Evolutionary conservation across 192 early-diverging fungal genomes (phyloP).

Genomic region (Diversispora epigaea): DNA sequence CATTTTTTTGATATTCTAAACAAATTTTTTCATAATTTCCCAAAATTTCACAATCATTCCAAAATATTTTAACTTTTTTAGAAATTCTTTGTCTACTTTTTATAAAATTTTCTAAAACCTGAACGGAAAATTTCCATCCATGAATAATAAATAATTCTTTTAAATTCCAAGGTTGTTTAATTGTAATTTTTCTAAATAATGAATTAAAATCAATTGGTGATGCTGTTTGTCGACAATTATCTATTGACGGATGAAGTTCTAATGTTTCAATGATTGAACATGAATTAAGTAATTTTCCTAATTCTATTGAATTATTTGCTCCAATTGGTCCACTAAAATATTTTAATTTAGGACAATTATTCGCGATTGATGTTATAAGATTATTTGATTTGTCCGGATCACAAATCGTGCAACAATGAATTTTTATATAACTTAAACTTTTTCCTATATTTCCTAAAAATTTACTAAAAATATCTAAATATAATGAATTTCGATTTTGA

Average conservation of each 20-base stretch:
- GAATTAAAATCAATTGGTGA: neutral
- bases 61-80: neutral
- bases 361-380: neutral
- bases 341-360: neutral
- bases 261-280: neutral
- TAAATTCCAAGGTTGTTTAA: neutral
- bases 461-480: neutral
- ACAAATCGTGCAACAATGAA: neutral
- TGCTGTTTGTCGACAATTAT: neutral
- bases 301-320: neutral
- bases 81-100: conserved; percentile 1
- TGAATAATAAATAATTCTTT: neutral
- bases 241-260: neutral
- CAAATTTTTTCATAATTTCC: neutral
- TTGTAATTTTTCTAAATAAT: neutral
- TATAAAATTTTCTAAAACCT: neutral
- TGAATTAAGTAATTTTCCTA: neutral
- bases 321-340: neutral
- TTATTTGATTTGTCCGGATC: neutral
- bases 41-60: neutral
- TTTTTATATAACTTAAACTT: neutral
- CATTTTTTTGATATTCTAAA: neutral
- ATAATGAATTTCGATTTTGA: neutral
- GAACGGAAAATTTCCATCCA: neutral
- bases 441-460: neutral